Base-by-base conservation (phyloP, 768 basidiomycete genomes). In the Kwoniella shandongensis region DNA sequence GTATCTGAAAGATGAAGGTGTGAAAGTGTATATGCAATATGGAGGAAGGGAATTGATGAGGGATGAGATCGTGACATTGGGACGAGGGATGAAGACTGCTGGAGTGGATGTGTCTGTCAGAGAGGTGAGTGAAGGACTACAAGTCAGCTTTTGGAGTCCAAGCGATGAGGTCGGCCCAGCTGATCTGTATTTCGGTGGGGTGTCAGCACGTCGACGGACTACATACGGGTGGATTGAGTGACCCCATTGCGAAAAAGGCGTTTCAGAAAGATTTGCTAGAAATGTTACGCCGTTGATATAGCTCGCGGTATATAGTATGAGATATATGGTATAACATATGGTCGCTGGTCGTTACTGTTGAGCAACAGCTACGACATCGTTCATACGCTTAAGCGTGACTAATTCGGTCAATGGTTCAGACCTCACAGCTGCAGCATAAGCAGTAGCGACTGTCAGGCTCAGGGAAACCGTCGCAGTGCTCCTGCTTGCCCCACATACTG, bases 11-110 rank as follows among this genome's bases (percentile, higher is more conserved):
- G 27, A 65, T 13, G 41, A 44, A 25, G 61, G 53, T 2, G 51
- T 50, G 25, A 66, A 55, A 46, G 68, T 74, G 20, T 68, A 71
- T 47, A 40, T 71, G 13, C 63, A 64, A 35, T 56, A 61, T 32
- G 72, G 72, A 4, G 66, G 65, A 3, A 59, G 52, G 12, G 72
- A 74, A 59, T 17, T 67, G 20, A 60, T 74, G 29, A 46, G 52
- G 22, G 62, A 62, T 51, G 70, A 74, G 49, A 57, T 57, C 44
- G 39, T 51, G 41, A 45, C 32, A 20, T 26, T 71, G 29, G 58
- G 29, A 4, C 20, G 27, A 26, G 62, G 51, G 23, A 69, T 74
- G 72, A 63, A 54, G 42, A 30, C 53, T 25, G 72, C 57, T 46
- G 67, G 70, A 5, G 72, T 74, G 6, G 65, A 69, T 44, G 65